Evolutionary conservation across 1,284 basidiomycete genomes (phyloP), one percentile per base, ranked within the genome.

Genomic region (Cryptococcus amylolentus): DNA sequence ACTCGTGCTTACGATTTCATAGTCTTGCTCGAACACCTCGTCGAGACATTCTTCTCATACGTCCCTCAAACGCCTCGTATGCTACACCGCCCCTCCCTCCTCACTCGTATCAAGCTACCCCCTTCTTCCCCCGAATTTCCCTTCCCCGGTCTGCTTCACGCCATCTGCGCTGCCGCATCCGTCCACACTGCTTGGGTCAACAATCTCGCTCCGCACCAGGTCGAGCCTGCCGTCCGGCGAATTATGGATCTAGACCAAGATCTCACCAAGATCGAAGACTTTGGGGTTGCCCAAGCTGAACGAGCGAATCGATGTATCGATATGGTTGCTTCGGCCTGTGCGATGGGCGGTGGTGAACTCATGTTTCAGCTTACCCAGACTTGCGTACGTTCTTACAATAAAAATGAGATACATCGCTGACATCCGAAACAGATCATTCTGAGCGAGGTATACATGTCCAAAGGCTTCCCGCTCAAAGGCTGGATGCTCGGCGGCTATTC

Each of bases 111-210:
- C 54, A 63, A 69, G n/a, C 70, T 79, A 14, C 72, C 79, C 1
- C 79, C 80, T 0, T 69, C 70, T 2, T 69, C 76, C 41, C 45
- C 58, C 4, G 63, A 71, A 12, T 81, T 80, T 64, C 80, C 79
- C 8, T 75, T 78, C 54, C 59, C 73, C 0, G 68, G 73, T 1
- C 63, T 81, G 0, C 67, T 81, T 3, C 79, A 81, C 58, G 74
- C 76, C 38, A 78, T 81, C 35, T 77, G 77, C 53, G 77, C 79
- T 4, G 61, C 70, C 10, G 76, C 77, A 0, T 66, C 77, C 0
- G 64, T 68, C 12, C 70, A 77, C 55, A 77, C 75, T 1, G 75
- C 76, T 7, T 73, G 70, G 67, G 69, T 68, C 42, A 67, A 60
- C 20, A 56, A 58, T 4, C 40, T 72, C 10, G 57, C 64, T 7